These are phyloP conservation scores for Leptographium lundbergii DNA, from an alignment of 2,329 filamentous ascomycete genomes.

Conservation along the genomic window DNA sequence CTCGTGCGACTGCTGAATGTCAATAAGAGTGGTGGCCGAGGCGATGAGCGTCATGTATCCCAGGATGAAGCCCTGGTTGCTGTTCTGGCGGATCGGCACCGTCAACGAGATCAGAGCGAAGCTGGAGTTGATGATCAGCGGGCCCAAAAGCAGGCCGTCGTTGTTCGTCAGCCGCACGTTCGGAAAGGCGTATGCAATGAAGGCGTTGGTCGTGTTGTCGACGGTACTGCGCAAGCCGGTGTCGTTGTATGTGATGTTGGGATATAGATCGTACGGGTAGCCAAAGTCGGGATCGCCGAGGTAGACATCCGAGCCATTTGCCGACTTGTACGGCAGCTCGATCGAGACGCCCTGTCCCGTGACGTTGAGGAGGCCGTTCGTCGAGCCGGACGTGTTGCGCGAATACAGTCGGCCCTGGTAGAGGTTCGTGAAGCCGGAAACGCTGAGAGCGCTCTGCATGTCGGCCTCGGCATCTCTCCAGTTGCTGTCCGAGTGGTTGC, in stretches of 20 bases:
- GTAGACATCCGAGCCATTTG: constrained; percentile 44
- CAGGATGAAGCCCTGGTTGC: constrained; percentile 48
- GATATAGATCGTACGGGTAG: constrained; percentile 62
- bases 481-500: constrained; percentile 42
- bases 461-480: constrained; percentile 53
- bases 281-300: constrained; percentile 53
- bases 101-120: constrained; percentile 73
- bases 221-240: constrained; percentile 27
- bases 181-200: constrained; percentile 35
- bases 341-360: constrained; percentile 43
- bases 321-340: constrained; percentile 45
- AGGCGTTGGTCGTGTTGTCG: constrained; percentile 27
- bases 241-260: constrained; percentile 58
- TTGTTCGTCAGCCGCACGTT: constrained; percentile 35
- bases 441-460: constrained; percentile 55
- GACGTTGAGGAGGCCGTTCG: constrained; percentile 48
- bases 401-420: constrained; percentile 66
- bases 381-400: constrained; percentile 46
- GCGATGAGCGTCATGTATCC: constrained; percentile 79
- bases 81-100: constrained; percentile 60
- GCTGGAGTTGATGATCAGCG: constrained; percentile 56
- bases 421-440: constrained; percentile 43
- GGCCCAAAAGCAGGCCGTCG: constrained; percentile 60
- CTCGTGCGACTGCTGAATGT: constrained; percentile 49
- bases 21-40: constrained; percentile 50